Evolutionary conservation across 768 basidiomycete genomes (phyloP).

Genomic region (Mycena latifolia): DNA sequence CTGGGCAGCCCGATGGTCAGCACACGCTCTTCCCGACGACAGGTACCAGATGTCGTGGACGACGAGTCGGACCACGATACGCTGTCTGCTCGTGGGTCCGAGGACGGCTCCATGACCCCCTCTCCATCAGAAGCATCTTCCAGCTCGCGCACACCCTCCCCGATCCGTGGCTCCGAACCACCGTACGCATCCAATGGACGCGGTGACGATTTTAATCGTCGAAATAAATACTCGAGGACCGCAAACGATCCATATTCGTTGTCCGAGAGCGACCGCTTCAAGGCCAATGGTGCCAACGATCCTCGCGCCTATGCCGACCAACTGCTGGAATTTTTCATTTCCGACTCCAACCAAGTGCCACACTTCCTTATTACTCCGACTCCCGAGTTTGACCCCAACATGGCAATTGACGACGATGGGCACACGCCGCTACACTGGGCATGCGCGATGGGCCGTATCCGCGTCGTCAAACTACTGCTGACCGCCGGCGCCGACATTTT

Average conservation of each 20-base stretch:
- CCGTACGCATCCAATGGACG: conserved; percentile 57
- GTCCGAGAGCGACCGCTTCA: conserved; percentile 56
- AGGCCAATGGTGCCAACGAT: conserved; percentile 62
- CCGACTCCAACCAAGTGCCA: conserved; percentile 94
- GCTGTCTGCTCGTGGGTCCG: conserved; percentile 79
- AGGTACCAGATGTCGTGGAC: conserved; percentile 58
- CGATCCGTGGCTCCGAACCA: conserved; percentile 72
- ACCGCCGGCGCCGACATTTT: conserved; percentile 97
- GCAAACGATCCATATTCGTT: conserved; percentile 54
- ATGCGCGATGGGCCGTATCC: conserved; percentile 97
- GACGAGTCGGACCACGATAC: conserved; percentile 75
- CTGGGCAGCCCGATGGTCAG: conserved; percentile 53
- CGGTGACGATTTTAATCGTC: conserved; percentile 49
- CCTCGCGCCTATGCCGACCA: conserved; percentile 90
- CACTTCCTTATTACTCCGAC: conserved; percentile 89
- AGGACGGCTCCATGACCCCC: conserved; percentile 92
- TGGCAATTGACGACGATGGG: conserved; percentile 97
- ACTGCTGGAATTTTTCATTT: conserved; percentile 98
- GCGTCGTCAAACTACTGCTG: conserved; percentile 94
- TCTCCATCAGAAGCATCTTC: conserved; percentile 88
- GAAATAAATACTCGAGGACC: conserved; percentile 63
- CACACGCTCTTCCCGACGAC: conserved; percentile 74
- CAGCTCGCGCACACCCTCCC: conserved; percentile 94
- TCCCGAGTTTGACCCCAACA: conserved; percentile 92
- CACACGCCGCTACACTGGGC: conserved; percentile 99